Conservation (phyloP, 1,139 yeast genomes). For the Candida sp. region DNA sequence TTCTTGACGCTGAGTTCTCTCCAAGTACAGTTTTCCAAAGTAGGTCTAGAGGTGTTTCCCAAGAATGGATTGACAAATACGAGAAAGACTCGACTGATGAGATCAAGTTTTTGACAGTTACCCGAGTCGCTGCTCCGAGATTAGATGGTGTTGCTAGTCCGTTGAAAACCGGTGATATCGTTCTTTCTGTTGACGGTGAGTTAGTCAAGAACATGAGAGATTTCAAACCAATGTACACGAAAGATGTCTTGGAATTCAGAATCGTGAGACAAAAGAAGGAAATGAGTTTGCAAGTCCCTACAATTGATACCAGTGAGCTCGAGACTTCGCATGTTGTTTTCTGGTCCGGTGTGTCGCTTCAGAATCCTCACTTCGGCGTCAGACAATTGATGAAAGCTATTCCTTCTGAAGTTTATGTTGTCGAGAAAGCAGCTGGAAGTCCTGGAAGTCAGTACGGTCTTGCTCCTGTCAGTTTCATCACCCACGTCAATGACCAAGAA, state of each 20-base stretch:
- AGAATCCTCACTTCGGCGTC: slow-evolving; percentile 55
- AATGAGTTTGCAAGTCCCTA: slow-evolving; percentile 63
- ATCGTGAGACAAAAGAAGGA: slow-evolving; percentile 61
- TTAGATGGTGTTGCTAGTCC: slow-evolving; percentile 28
- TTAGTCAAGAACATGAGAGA: slow-evolving; percentile 72
- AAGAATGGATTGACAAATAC: slow-evolving; percentile 75
- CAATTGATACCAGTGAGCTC: slow-evolving; percentile 58
- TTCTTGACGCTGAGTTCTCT: slow-evolving; percentile 80
- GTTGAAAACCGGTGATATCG: slow-evolving; percentile 68
- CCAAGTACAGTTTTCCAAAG: slow-evolving; percentile 76
- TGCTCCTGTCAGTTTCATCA: slow-evolving; percentile 79
- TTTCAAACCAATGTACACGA: slow-evolving; percentile 55
- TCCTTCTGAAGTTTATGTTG: slow-evolving; percentile 85
- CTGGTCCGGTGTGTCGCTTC: slow-evolving; percentile 81
- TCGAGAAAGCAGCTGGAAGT: slow-evolving; percentile 75
- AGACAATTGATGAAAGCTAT: slow-evolving; percentile 73
- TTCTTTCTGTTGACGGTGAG: slow-evolving; percentile 69
- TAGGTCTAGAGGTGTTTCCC: slow-evolving; percentile 84
- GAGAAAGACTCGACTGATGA: slow-evolving; percentile 66
- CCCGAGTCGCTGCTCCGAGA: slow-evolving; percentile 64
- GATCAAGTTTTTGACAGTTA: slow-evolving; percentile 73
- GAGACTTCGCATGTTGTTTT: slow-evolving; percentile 70
- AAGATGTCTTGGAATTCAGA: slow-evolving; percentile 55
- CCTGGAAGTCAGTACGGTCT: slow-evolving; percentile 90
- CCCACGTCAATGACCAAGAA: slow-evolving; percentile 82